These are phyloP conservation scores for Sporisorium exsertum DNA, from an alignment of 1,284 basidiomycete genomes.

Conservation along the genomic window DNA sequence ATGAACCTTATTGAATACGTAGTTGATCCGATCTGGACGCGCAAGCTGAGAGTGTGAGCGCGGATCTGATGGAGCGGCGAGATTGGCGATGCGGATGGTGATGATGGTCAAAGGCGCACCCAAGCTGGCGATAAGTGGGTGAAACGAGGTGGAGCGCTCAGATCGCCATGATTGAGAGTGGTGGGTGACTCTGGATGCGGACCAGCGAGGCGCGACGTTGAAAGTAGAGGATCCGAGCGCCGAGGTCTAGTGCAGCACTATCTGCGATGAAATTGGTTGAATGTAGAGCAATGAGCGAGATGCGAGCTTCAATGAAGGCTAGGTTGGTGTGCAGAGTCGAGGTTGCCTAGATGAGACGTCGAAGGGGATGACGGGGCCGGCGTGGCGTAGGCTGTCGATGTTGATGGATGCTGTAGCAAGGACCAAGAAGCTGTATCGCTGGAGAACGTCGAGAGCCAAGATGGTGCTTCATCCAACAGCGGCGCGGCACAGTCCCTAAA, in stretches of 20 bases:
- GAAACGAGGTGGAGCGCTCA: slow-evolving; percentile 2
- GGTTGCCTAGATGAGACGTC: neutral
- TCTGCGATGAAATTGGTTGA: slow-evolving; percentile 1
- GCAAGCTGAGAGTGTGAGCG: neutral
- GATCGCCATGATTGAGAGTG: slow-evolving; percentile 1
- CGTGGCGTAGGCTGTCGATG: slow-evolving; percentile 1
- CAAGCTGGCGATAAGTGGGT: neutral
- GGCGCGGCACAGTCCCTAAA: neutral
- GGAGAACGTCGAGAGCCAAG: neutral
- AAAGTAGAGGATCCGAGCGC: slow-evolving; percentile 4
- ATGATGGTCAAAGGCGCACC: neutral
- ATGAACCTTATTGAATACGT: neutral
- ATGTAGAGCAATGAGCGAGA: neutral
- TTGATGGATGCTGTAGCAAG: neutral
- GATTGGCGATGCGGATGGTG: neutral
- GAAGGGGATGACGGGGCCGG: neutral
- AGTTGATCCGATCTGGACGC: neutral
- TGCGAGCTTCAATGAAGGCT: neutral
- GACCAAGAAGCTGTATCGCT: neutral
- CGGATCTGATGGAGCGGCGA: neutral
- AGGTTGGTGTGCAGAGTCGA: neutral
- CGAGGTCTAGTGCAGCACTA: neutral
- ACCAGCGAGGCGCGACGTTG: neutral
- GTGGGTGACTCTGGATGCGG: neutral
- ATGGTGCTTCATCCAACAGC: neutral